phyloP scores from a whole-genome alignment of 169 alveolate genomes.

The Cryptosporidium ryanae region DNA sequence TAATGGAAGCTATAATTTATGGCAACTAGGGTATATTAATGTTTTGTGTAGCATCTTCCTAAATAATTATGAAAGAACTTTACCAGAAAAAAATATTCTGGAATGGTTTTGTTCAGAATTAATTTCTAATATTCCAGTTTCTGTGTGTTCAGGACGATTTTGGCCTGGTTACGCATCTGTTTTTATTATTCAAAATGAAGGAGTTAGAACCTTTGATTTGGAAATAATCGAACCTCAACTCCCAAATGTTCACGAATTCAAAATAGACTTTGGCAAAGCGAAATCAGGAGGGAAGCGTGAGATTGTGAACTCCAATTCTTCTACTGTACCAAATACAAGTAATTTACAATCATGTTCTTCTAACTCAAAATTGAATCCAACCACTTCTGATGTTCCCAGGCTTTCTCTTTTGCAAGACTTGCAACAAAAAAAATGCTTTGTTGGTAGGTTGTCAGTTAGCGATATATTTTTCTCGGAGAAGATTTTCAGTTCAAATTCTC shows the following conservation, averaged over 20 bases:
- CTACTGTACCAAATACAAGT: conserved; percentile 15
- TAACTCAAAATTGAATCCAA: background rate
- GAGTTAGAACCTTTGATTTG: conserved; percentile 29
- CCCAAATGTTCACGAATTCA: conserved; percentile 51
- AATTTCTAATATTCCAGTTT: conserved; percentile 42
- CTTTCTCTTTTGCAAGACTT: conserved; percentile 52
- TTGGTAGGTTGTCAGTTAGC: conserved; percentile 61
- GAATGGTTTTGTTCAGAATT: conserved; percentile 53
- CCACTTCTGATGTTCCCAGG: conserved; percentile 32
- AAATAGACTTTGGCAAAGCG: conserved; percentile 25
- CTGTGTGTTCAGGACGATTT: conserved; percentile 60
- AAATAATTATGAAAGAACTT: background rate
- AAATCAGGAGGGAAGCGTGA: conserved; percentile 35
- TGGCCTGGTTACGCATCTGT: conserved; percentile 65
- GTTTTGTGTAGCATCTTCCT: conserved; percentile 26
- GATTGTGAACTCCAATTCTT: background rate
- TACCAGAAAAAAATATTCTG: background rate
- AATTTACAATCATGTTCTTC: conserved; percentile 7
- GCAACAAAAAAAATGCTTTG: conserved; percentile 59
- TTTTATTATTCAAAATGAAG: conserved; percentile 56
- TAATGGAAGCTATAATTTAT: conserved; percentile 31
- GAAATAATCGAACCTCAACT: conserved; percentile 65
- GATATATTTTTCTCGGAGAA: conserved; percentile 29
- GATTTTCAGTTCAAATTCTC: background rate
- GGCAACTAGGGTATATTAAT: conserved; percentile 71